Evolutionary conservation across 2,329 filamentous ascomycete genomes (phyloP).

Genomic region (Stachybotrys chlorohalonatus): DNA sequence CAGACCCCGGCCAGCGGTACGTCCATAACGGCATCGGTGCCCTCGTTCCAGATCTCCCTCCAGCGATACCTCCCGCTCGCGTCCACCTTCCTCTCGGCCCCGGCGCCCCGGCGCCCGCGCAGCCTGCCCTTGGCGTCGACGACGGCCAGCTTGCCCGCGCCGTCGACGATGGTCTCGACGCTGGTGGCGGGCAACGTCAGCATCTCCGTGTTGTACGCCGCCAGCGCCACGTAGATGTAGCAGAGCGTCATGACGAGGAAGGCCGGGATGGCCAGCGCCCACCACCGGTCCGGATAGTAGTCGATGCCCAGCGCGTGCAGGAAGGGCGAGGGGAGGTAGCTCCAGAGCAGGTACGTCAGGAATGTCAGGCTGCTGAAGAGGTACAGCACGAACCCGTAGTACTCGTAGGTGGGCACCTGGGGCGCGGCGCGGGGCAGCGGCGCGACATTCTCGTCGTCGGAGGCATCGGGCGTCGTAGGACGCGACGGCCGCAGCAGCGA

Average conservation of each 20-base stretch:
- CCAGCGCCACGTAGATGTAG: conserved; percentile 91
- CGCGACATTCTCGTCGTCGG: conserved; percentile 78
- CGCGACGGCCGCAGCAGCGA: conserved; percentile 83
- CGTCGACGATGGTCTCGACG: conserved; percentile 86
- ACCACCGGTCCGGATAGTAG: conserved; percentile 98
- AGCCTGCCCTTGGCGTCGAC: conserved; percentile 58
- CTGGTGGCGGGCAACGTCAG: conserved; percentile 72
- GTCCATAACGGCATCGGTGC: conserved; percentile 96
- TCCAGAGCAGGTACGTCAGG: conserved; percentile 66
- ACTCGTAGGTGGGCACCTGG: conserved; percentile 97
- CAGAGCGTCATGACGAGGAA: conserved; percentile 82
- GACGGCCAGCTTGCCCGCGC: conserved; percentile 75
- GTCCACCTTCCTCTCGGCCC: conserved; percentile 20
- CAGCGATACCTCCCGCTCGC: conserved; percentile 49
- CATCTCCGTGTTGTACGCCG: conserved; percentile 81
- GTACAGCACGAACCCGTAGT: conserved; percentile 97
- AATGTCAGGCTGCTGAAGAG: conserved; percentile 79
- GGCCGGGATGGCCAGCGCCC: conserved; percentile 84
- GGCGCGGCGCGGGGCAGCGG: conserved; percentile 80
- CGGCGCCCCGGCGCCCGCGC: conserved; percentile 25
- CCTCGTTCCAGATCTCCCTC: conserved; percentile 78
- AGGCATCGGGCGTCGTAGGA: conserved; percentile 88
- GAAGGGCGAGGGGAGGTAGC: conserved; percentile 84
- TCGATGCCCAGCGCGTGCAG: conserved; percentile 87
- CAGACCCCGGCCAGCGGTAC: conserved; percentile 91